Percentiles rank a stretch among this genome's conserved stretches.
Conservation (phyloP, 768 basidiomycete species). For the Amylocystis lapponica region DNA sequence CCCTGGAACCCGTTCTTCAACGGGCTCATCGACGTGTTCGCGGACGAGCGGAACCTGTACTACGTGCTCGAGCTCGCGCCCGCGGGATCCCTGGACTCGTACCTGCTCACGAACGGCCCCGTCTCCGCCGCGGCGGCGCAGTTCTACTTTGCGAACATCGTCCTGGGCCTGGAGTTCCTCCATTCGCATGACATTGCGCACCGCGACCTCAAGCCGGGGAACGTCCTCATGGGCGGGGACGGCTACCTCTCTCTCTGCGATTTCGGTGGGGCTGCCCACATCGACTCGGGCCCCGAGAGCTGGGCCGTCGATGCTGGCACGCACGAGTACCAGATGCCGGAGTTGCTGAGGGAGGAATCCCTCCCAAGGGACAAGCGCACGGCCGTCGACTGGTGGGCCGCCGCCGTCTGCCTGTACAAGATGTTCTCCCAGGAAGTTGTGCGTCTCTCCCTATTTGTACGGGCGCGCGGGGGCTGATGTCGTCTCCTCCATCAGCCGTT, state of each 20-base stretch:
- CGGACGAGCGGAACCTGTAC: constrained; percentile 45
- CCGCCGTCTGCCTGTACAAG: constrained; percentile 46
- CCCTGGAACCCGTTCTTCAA: constrained; percentile 52
- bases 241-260: constrained; percentile 52
- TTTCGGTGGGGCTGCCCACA: constrained; percentile 35
- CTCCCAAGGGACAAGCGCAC: too few relatives aligned
- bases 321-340: too few relatives aligned
- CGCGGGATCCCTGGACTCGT: constrained; percentile 34
- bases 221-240: constrained; percentile 48
- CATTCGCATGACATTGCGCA: constrained; percentile 41
- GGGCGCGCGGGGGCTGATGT: too few relatives aligned
- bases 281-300: too few relatives aligned
- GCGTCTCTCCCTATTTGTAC: too few relatives aligned
- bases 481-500: too few relatives aligned
- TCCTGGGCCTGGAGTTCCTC: constrained; percentile 43
- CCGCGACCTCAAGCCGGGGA: constrained; percentile 54
- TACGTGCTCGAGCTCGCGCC: constrained; percentile 46
- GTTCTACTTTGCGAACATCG: constrained; percentile 55
- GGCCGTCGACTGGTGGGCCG: constrained; percentile 56
- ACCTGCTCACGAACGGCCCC: constrained; percentile 26
- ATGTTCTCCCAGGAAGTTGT: constrained; percentile 41
- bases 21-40: constrained; percentile 39
- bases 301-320: too few relatives aligned
- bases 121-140: constrained; percentile 27
- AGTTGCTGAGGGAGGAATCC: too few relatives aligned